Base-by-base conservation (phyloP, 352 stramenopile species). In the Plasmopara muralis region DNA sequence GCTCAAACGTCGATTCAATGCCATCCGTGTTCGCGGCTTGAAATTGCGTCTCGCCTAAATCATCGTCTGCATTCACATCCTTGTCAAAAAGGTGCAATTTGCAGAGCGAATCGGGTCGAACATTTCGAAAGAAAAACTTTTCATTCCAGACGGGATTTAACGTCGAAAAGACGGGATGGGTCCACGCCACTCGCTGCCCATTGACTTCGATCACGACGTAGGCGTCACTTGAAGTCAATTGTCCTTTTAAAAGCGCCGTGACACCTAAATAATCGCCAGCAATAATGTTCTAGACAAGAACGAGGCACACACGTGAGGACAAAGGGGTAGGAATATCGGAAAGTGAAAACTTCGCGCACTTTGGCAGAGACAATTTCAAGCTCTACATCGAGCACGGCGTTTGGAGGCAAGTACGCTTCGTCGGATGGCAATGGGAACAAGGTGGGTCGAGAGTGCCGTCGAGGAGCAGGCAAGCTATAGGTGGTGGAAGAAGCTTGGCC, bases 101-200 rank as follows among this genome's bases (percentile, higher is more conserved):
- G 48, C 53, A 74, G 9, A 70, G 9, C 4, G 61, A 48, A 45
- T 68, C 46, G 5, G 46, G 65, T 5, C 49, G 54, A 6, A 70
- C 57, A 41, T 70, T 74, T 28, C 28, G 58, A 35, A 74, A 74
- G 29, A 50, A 68, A 28, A 74, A 74, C 15, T 48, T 65, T 41
- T 74, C 65, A 40, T 74, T 68, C 65, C 65, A 74, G 5, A 65
- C 57, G 41, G 65, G 65, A 16, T 74, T 53, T 9, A 65, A 33
- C 9, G 65, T 74, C 7, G 53, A 52, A 31, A 74, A 73, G 44
- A 74, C 44, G 18, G 65, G 65, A 37, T 58, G 57, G 18, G 65
- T 70, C 62, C 62, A 74, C 12, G 65, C 65, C 37, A 74, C 65
- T 54, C 53, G 50, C 30, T 60, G 33, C 5, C 65, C 61, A n/a